Evolutionary conservation across 2,329 filamentous ascomycete genomes (phyloP).

Genomic region (Colletotrichum sp.): DNA sequence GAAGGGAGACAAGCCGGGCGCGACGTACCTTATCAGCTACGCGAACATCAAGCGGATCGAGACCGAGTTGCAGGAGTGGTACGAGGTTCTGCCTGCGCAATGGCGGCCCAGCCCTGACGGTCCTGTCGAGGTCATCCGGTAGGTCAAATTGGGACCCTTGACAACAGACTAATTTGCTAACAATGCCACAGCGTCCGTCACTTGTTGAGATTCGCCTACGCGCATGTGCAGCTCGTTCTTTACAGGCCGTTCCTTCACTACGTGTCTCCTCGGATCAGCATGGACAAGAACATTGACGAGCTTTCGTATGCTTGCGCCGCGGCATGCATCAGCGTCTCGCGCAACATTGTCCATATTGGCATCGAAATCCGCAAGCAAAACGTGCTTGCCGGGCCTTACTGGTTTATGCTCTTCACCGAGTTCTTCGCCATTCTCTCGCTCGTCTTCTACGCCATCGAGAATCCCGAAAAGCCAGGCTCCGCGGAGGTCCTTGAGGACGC

Average conservation of each 20-base stretch:
- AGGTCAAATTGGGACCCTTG: slow-evolving; percentile 35
- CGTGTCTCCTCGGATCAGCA: slow-evolving; percentile 67
- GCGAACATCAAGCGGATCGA: slow-evolving; percentile 69
- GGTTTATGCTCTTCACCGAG: slow-evolving; percentile 85
- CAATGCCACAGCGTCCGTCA: slow-evolving; percentile 64
- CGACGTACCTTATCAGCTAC: slow-evolving; percentile 68
- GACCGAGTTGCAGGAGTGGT: slow-evolving; percentile 66
- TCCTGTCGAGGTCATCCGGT: slow-evolving; percentile 77
- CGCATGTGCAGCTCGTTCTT: slow-evolving; percentile 81
- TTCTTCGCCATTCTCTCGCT: slow-evolving; percentile 83
- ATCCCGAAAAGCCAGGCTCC: slow-evolving; percentile 75
- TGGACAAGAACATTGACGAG: slow-evolving; percentile 69
- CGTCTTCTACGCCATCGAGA: slow-evolving; percentile 81
- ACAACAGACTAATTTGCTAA: neutral
- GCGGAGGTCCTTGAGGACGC: slow-evolving; percentile 87
- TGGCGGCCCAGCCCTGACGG: slow-evolving; percentile 83
- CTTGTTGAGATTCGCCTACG: slow-evolving; percentile 78
- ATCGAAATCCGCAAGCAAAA: slow-evolving; percentile 78
- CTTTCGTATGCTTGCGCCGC: slow-evolving; percentile 77
- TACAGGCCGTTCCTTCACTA: slow-evolving; percentile 87
- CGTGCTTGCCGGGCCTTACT: slow-evolving; percentile 80
- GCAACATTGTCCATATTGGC: slow-evolving; percentile 81
- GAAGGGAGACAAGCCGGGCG: slow-evolving; percentile 46
- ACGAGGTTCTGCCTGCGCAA: slow-evolving; percentile 71
- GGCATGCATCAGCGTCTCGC: slow-evolving; percentile 65